These are phyloP conservation scores for Cryptococcus neoformans DNA, from an alignment of 1,284 basidiomycete species.

Conservation along the genomic window DNA sequence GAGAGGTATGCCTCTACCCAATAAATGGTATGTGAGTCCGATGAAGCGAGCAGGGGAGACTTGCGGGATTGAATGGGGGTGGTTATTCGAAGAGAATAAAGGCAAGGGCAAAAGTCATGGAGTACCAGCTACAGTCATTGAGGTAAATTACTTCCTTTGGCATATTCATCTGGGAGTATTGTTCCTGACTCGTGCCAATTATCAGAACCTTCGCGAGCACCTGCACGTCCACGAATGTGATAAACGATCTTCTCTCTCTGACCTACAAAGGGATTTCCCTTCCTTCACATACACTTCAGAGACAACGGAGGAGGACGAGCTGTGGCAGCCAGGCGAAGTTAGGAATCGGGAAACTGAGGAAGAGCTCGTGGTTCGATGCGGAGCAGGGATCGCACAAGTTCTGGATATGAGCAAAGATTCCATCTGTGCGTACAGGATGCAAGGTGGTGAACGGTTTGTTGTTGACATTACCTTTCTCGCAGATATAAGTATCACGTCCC, in stretches of 20 bases:
- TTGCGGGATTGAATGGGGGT: slow-evolving; percentile 32
- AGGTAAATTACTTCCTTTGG: slow-evolving; percentile 18
- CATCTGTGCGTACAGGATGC: slow-evolving; percentile 19
- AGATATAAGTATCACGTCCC: slow-evolving; percentile 32
- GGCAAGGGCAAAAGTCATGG: slow-evolving; percentile 11
- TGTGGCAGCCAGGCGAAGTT: slow-evolving; percentile 23
- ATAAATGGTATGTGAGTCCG: slow-evolving; percentile 29
- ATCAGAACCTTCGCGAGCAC: slow-evolving; percentile 34
- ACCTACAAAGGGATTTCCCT: slow-evolving; percentile 21
- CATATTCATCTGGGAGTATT: too few species aligned
- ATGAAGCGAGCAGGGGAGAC: slow-evolving; percentile 34
- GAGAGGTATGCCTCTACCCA: slow-evolving; percentile 30
- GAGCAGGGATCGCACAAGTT: slow-evolving; percentile 21
- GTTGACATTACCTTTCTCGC: background rate
- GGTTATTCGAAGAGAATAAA: slow-evolving; percentile 15
- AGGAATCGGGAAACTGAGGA: slow-evolving; percentile 33
- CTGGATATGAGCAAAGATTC: slow-evolving; percentile 13
- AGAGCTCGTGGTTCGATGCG: slow-evolving; percentile 24
- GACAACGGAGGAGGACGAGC: slow-evolving; percentile 23
- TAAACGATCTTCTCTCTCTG: slow-evolving; percentile 11
- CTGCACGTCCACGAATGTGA: slow-evolving; percentile 36
- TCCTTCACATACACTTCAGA: slow-evolving; percentile 17
- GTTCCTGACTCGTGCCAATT: too few species aligned
- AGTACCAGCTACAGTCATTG: slow-evolving; percentile 24
- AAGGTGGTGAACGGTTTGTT: too few species aligned